Base-by-base conservation (phyloP, 805 yeast species). In the Schwanniomyces sp. region DNA sequence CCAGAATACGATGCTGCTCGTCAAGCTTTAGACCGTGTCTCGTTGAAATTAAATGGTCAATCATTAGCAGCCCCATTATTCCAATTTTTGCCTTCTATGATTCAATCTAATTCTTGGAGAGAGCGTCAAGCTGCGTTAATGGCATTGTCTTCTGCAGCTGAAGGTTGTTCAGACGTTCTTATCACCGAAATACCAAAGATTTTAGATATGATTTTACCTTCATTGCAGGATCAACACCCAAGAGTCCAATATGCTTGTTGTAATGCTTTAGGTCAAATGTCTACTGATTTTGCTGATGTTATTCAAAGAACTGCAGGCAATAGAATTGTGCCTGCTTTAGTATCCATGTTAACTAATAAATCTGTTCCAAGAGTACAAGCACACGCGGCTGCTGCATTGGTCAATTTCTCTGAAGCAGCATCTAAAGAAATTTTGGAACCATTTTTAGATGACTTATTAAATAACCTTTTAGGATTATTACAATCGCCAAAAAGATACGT, bases 341-440 rank as follows among this genome's bases (percentile, higher is more conserved):
- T 94, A 46, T 83, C 95, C 10, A 89, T 81, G 74, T 78, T 94
- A 44, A 83, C 85, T 2, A 75, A 78, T 52, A 79, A 79, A 52
- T 82, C 90, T 42, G 91, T 86, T 48, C 92, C 95, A 44, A 78
- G 98, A 61, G 99, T 94, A 21, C 98, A 92, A 71, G 89, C 97
- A 0, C 99, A 94, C 63, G 98, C 97, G 14, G 97, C 99, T 38
- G 99, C 99, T 44, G 99, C 99, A 0, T 75, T 92, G 58, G 98
- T 94, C 40, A 94, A 94, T 65, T 94, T 94, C 64, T 82, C 92
- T 36, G 99, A 94, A 68, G 90, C 87, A 53, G 96, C 98, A 2
- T 72, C 88, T 5, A 87, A 89, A 61, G 96, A 88, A 52, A 81
- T 85, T 9, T 72, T 94, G 56, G 97, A 91, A 61, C 98, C 98